Evolutionary conservation across 2,329 filamentous ascomycete species (phyloP).

Genomic region (Aspergillus sp.): DNA sequence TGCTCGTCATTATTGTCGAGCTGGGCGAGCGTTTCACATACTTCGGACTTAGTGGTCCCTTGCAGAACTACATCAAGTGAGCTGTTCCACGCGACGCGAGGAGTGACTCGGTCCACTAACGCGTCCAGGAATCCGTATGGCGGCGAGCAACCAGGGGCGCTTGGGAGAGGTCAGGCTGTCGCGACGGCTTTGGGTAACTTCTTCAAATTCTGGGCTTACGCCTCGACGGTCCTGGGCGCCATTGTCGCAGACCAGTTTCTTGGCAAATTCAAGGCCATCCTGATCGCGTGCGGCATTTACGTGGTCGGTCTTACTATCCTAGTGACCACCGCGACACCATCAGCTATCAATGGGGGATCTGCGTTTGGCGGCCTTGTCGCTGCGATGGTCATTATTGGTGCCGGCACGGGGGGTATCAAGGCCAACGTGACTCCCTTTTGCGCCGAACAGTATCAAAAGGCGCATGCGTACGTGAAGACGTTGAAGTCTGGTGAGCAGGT

Average conservation of each 20-base stretch:
- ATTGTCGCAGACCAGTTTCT: conserved; percentile 57
- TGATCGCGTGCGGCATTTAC: conserved; percentile 56
- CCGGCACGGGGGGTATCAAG: conserved; percentile 67
- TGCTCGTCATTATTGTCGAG: conserved; percentile 35
- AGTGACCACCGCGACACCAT: conserved; percentile 53
- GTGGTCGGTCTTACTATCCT: conserved; percentile 55
- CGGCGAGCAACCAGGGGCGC: conserved; percentile 19
- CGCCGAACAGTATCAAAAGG: conserved; percentile 59
- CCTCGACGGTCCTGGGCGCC: conserved; percentile 55
- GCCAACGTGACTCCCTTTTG: conserved; percentile 59
- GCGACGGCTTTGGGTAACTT: conserved; percentile 29
- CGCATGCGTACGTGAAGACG: conserved; percentile 29
- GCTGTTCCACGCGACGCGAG: background rate
- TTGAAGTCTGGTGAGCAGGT: conserved; percentile 51
- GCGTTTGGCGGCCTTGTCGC: conserved; percentile 52
- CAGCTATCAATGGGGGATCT: conserved; percentile 46
- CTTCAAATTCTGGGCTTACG: conserved; percentile 49
- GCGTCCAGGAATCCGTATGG: conserved; percentile 21
- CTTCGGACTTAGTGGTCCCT: conserved; percentile 37
- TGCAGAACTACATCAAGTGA: conserved; percentile 40
- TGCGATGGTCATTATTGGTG: conserved; percentile 61
- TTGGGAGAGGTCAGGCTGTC: conserved; percentile 20
- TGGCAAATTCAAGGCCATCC: conserved; percentile 58
- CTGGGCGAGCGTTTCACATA: conserved; percentile 35
- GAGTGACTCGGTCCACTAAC: background rate